These are phyloP conservation scores for Moesziomyces sp. DNA, from an alignment of 1,284 basidiomycete genomes.

Conservation along the genomic window DNA sequence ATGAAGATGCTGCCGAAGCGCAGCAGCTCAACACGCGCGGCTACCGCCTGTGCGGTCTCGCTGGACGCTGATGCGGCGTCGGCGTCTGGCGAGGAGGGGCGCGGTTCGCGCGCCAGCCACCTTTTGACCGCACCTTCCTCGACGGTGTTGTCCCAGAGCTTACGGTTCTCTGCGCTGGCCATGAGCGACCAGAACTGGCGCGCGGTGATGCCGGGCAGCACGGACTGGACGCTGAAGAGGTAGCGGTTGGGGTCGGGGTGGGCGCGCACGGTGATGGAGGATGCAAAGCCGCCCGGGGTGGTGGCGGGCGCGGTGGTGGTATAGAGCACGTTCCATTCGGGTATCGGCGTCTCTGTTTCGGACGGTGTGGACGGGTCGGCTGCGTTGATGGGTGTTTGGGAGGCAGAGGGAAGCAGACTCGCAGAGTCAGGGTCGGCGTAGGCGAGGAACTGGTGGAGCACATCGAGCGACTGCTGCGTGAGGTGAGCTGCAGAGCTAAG, in stretches of 20 bases:
- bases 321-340: constrained; percentile 52
- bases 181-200: constrained; percentile 62
- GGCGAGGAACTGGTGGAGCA: constrained; percentile 44
- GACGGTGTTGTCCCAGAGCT: constrained; percentile 56
- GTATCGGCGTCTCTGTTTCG: constrained; percentile 42
- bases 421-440: constrained; percentile 44
- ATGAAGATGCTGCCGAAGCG: constrained; percentile 61
- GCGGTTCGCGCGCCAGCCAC: constrained; percentile 37
- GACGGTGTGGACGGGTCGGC: constrained; percentile 17
- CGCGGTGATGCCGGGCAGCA: constrained; percentile 48
- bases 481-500: constrained; percentile 21
- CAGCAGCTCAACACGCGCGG: constrained; percentile 48
- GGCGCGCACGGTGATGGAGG: constrained; percentile 52
- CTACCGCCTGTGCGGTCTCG: constrained; percentile 22
- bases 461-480: constrained; percentile 33
- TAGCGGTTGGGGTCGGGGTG: constrained; percentile 50
- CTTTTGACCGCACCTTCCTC: constrained; percentile 42
- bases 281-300: constrained; percentile 24
- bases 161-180: constrained; percentile 54
- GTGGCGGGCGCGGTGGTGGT: constrained; percentile 28
- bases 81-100: neutral
- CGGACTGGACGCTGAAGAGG: constrained; percentile 55
- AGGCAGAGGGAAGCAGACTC: constrained; percentile 22
- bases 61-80: neutral
- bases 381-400: constrained; percentile 9